Evolutionary conservation across 345 rosid species (phyloP).

Genomic region (Trapa incisa): DNA sequence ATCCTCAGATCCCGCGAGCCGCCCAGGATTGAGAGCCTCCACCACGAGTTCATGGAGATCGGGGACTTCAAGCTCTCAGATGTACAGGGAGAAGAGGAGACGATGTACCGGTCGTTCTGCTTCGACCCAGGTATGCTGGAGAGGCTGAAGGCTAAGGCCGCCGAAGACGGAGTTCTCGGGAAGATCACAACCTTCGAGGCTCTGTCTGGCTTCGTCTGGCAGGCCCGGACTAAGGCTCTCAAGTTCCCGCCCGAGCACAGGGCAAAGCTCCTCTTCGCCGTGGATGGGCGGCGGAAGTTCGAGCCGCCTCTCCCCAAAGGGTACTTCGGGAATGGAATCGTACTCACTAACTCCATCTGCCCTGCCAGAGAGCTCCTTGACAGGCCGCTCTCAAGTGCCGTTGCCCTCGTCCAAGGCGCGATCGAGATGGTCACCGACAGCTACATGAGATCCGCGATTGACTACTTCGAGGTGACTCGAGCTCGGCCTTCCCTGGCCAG

Average conservation of each 20-base stretch:
- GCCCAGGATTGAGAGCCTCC: conserved; percentile 39
- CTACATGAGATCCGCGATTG: conserved; percentile 92
- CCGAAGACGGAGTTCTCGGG: conserved; percentile 36
- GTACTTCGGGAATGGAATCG: conserved; percentile 80
- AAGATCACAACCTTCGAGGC: conserved; percentile 67
- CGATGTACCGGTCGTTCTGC: conserved; percentile 56
- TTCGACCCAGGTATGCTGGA: conserved; percentile 59
- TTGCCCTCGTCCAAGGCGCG: conserved; percentile 54
- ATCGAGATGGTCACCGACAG: conserved; percentile 62
- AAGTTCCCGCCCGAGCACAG: conserved; percentile 44
- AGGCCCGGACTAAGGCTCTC: conserved; percentile 63
- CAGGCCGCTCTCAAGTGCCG: conserved; percentile 47
- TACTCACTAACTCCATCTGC: conserved; percentile 58
- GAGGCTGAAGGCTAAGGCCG: conserved; percentile 41
- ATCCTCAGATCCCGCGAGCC: conserved; percentile 46
- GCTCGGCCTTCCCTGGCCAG: conserved; percentile 74
- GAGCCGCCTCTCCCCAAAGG: conserved; percentile 71
- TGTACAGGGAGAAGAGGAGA: conserved; percentile 10
- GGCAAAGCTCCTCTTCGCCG: conserved; percentile 80
- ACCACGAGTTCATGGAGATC: conserved; percentile 58
- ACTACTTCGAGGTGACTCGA: conserved; percentile 78
- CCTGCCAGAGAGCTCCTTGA: conserved; percentile 50
- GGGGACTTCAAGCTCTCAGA: conserved; percentile 28
- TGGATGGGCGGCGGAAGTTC: conserved; percentile 77
- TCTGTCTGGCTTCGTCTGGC: conserved; percentile 82